These are phyloP conservation scores for Multifurca ochricompacta DNA, from an alignment of 768 basidiomycete species.

Conservation along the genomic window DNA sequence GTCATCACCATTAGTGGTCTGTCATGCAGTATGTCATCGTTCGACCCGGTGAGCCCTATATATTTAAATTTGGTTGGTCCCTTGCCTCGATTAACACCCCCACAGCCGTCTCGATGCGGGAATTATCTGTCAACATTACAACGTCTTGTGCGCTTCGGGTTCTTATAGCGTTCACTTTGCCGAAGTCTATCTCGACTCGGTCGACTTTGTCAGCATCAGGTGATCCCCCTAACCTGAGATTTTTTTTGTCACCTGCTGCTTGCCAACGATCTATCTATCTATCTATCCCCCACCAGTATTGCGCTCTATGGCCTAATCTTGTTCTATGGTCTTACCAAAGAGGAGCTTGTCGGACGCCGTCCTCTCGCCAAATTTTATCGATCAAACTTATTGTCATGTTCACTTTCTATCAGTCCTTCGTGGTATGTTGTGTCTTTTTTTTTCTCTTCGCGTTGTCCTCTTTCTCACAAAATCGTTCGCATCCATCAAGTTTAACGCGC, in stretches of 20 bases:
- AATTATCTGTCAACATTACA: constrained; percentile 64
- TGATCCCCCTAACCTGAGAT: too few relatives aligned
- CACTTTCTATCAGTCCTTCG: constrained; percentile 80
- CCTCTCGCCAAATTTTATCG: constrained; percentile 80
- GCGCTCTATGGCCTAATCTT: constrained; percentile 81
- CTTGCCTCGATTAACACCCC: neutral
- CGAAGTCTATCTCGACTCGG: constrained; percentile 56
- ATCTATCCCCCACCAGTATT: too few relatives aligned
- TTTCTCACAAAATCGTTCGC: neutral
- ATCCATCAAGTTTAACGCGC: constrained; percentile 45
- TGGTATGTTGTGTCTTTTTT: constrained; percentile 39
- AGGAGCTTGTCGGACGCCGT: constrained; percentile 66
- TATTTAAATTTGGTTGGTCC: neutral
- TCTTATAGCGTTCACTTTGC: constrained; percentile 57
- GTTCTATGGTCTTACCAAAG: constrained; percentile 75
- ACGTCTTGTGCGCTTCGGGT: constrained; percentile 61
- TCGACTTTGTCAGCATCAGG: constrained; percentile 82
- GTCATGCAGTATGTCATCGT: constrained; percentile 86
- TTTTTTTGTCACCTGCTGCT: too few relatives aligned
- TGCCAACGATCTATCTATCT: too few relatives aligned
- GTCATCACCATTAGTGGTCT: constrained; percentile 77
- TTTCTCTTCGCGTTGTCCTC: neutral
- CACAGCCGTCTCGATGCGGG: constrained; percentile 61
- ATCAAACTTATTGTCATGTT: constrained; percentile 87
- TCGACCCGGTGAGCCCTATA: constrained; percentile 38